Base-by-base conservation (phyloP, 1,284 basidiomycete species). In the Anthracocystis setariae region DNA sequence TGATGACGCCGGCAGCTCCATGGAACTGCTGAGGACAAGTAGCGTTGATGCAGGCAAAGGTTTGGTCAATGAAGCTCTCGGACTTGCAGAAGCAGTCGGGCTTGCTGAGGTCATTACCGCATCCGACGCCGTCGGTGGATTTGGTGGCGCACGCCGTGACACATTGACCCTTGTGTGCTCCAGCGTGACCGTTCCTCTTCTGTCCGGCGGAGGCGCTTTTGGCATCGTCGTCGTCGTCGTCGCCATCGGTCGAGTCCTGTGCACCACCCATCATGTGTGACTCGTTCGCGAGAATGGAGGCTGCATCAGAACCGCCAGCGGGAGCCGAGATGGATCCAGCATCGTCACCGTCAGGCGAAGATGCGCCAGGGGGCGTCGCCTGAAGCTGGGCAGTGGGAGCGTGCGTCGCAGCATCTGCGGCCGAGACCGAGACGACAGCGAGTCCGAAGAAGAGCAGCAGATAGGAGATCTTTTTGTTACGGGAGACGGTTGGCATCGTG, bases 1-100 rank as follows among this genome's bases (percentile, higher is more conserved):
- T 65, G 46, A 71, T 35, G 25, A 71, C 68, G 12, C 68, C 68
- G n/a, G 68, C 68, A n/a, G 68, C 68, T 13, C 68, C 68, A 33
- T 71, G 58, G 44, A 57, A 71, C 35, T 71, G 68, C 46, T 61
- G 52, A 3, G 68, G 62, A 27, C 68, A 71, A n/a, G 68, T 71
- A 17, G 62, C 50, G 21, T 71, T 71, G 58, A 71, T 51, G 44
- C 68, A 71, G n/a, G 49, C 25, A 44, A 71, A 71, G 7, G 68
- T 62, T 18, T 56, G 53, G 2, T 61, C 40, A 38, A 71, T 57
- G 21, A 71, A 71, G 50, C 40, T 24, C 20, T 53, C 18, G 21
- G 38, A 48, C 53, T 71, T 71, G 44, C 68, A 71, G 44, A 71
- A 71, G 43, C 68, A 71, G 2, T 52, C 58, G 5, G 68, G 68